Conservation (phyloP, 2,329 filamentous ascomycete species). For the Clarireedia monteithiana region DNA sequence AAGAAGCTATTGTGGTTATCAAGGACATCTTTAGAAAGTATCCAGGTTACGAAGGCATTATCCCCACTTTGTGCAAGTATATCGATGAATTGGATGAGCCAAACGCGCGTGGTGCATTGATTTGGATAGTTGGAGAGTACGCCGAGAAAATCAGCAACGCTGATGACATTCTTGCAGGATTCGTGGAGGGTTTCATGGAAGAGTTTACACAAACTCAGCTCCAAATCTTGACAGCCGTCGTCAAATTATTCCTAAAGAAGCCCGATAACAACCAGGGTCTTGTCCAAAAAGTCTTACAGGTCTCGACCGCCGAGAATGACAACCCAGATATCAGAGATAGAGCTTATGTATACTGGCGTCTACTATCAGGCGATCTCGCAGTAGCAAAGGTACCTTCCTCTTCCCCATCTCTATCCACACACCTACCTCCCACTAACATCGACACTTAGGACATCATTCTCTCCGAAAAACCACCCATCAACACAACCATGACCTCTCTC, state of each 20-base stretch:
- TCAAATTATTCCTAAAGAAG: constrained; percentile 96
- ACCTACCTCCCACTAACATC: constrained; percentile 13
- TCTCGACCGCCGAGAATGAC: constrained; percentile 88
- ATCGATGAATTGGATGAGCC: constrained; percentile 97
- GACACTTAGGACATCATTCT: constrained; percentile 66
- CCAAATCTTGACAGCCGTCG: constrained; percentile 92
- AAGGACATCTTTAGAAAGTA: constrained; percentile 98
- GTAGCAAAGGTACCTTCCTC: constrained; percentile 63
- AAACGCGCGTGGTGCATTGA: constrained; percentile 79
- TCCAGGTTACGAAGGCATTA: constrained; percentile 95
- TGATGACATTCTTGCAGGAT: constrained; percentile 84
- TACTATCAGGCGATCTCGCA: constrained; percentile 85
- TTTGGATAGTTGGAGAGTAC: constrained; percentile 99
- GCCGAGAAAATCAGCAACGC: constrained; percentile 99
- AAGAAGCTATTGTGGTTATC: constrained; percentile 97
- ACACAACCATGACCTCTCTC: constrained; percentile 85
- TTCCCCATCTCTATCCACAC: constrained; percentile 14
- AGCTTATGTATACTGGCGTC: constrained; percentile 96
- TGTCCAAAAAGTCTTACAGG: constrained; percentile 89
- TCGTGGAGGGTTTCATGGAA: constrained; percentile 91
- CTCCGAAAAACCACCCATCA: constrained; percentile 89
- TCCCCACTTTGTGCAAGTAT: constrained; percentile 89
- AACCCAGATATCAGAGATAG: constrained; percentile 96
- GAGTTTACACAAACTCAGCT: constrained; percentile 99
- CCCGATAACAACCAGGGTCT: constrained; percentile 84